A percentile compares a stretch with the other conserved stretches of the same genome.
These are phyloP conservation scores for Pleurotus djamor DNA, from an alignment of 768 basidiomycete species.

Conservation along the genomic window DNA sequence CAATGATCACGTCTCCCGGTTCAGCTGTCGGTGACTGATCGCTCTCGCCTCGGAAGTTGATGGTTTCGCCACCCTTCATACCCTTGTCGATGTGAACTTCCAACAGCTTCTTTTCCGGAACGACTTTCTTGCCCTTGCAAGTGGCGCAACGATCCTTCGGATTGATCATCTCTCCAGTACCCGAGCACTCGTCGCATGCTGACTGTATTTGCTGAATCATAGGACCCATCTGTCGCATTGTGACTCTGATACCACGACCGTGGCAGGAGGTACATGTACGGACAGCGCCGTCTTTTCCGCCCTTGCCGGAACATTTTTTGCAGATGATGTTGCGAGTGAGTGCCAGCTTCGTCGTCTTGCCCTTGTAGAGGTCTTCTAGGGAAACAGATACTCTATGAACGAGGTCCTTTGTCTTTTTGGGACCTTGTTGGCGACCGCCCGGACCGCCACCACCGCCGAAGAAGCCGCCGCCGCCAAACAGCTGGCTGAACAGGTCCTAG, in stretches of 20 bases:
- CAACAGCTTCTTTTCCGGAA: conserved; percentile 93
- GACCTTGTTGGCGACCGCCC: conserved; percentile 64
- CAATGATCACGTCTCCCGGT: conserved; percentile 93
- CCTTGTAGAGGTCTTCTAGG: conserved; percentile 98
- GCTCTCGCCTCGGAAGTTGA: conserved; percentile 86
- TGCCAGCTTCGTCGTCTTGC: conserved; percentile 97
- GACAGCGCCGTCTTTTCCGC: conserved; percentile 97
- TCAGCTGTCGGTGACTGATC: conserved; percentile 88
- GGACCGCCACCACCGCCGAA: conserved; percentile 74
- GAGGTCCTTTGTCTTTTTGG: conserved; percentile 96
- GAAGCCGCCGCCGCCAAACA: conserved; percentile 79
- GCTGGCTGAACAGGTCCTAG: conserved; percentile 94
- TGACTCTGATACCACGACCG: conserved; percentile 90
- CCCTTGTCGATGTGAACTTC: conserved; percentile 99
- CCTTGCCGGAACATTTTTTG: conserved; percentile 90
- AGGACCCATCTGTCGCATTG: conserved; percentile 95
- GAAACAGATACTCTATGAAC: conserved; percentile 95
- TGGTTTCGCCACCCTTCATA: conserved; percentile 92
- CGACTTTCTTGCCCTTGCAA: conserved; percentile 95
- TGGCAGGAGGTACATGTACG: conserved; percentile 72
- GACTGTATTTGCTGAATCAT: conserved; percentile 99
- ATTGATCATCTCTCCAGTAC: conserved; percentile 95
- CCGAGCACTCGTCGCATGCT: conserved; percentile 89
- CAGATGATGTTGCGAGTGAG: conserved; percentile 95
- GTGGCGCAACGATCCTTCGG: conserved; percentile 86